Evolutionary conservation across 2,329 filamentous ascomycete species (phyloP).

Genomic region (Orbilia blumenaviensis): DNA sequence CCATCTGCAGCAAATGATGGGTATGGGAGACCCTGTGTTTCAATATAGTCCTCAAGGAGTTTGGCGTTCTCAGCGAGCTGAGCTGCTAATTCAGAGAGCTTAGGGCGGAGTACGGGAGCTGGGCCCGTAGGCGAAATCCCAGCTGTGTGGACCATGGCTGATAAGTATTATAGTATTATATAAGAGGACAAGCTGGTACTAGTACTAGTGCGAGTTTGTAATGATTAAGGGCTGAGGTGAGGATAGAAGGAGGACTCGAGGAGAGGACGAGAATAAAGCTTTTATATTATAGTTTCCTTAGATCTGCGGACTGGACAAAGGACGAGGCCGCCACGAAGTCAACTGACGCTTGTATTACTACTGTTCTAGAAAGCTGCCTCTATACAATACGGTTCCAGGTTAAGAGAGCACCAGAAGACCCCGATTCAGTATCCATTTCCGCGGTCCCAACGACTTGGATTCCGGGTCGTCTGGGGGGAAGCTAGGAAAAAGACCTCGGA

Average conservation of each 20-base stretch:
- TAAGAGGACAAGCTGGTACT: not conserved
- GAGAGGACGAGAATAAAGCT: not conserved
- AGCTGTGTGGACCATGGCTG: not conserved
- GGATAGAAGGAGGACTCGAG: not conserved
- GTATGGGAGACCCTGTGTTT: conserved; percentile 37
- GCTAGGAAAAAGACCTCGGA: not conserved
- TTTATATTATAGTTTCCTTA: not conserved
- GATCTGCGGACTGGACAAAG: not conserved
- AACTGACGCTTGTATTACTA: not conserved
- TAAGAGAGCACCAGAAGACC: no score
- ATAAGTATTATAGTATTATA: not conserved
- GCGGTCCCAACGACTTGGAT: conserved; percentile 15
- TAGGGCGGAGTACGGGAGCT: conserved; percentile 21
- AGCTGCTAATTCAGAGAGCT: conserved; percentile 42
- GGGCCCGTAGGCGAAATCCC: not conserved
- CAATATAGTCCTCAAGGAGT: conserved; percentile 42
- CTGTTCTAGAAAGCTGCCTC: not conserved
- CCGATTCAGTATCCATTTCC: not conserved
- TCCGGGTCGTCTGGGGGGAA: not conserved
- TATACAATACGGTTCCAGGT: no score
- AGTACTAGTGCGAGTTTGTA: not conserved
- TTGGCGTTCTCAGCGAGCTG: conserved; percentile 41
- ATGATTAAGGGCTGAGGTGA: not conserved
- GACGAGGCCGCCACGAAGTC: not conserved
- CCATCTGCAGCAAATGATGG: conserved; percentile 43